Conservation (phyloP, 805 yeast genomes). For the Wickerhamiella bombiphila region DNA sequence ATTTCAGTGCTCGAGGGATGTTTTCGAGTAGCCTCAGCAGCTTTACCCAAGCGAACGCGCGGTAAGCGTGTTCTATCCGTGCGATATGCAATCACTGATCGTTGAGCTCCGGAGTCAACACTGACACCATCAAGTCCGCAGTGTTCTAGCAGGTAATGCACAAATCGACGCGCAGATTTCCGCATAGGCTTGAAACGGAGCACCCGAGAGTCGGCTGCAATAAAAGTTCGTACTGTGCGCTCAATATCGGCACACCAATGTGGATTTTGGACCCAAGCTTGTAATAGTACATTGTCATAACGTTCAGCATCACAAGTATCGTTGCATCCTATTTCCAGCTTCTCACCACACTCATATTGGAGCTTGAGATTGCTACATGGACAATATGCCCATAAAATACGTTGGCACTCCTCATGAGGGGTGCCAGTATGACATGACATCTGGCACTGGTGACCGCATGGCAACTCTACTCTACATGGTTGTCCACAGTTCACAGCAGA, state of each 20-base stretch:
- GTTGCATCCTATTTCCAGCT: slow-evolving; percentile 27
- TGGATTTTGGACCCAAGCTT: slow-evolving; percentile 29
- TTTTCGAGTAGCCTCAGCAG: slow-evolving; percentile 6
- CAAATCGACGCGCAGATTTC: slow-evolving; percentile 49
- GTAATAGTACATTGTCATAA: slow-evolving; percentile 28
- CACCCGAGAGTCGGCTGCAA: slow-evolving; percentile 26
- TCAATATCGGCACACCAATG: slow-evolving; percentile 64
- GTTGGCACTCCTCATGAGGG: slow-evolving; percentile 30
- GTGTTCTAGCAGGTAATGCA: slow-evolving; percentile 49
- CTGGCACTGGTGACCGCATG: slow-evolving; percentile 56
- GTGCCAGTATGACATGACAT: slow-evolving; percentile 46
- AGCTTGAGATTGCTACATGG: slow-evolving; percentile 45
- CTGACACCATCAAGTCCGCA: slow-evolving; percentile 52
- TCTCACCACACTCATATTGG: slow-evolving; percentile 45
- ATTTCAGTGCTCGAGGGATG: too few relatives aligned
- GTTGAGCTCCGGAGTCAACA: slow-evolving; percentile 64
- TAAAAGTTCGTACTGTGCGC: slow-evolving; percentile 33
- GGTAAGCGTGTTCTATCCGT: slow-evolving; percentile 11
- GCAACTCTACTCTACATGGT: slow-evolving; percentile 39
- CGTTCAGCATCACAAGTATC: slow-evolving; percentile 40
- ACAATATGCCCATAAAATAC: slow-evolving; percentile 40
- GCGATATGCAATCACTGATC: slow-evolving; percentile 23
- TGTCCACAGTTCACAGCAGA: slow-evolving; percentile 50
- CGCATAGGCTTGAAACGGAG: slow-evolving; percentile 63
- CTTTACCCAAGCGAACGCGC: slow-evolving; percentile 3